Evolutionary conservation across 108 stramenopile genomes (phyloP).

Genomic region (Nitzschia sp.): DNA sequence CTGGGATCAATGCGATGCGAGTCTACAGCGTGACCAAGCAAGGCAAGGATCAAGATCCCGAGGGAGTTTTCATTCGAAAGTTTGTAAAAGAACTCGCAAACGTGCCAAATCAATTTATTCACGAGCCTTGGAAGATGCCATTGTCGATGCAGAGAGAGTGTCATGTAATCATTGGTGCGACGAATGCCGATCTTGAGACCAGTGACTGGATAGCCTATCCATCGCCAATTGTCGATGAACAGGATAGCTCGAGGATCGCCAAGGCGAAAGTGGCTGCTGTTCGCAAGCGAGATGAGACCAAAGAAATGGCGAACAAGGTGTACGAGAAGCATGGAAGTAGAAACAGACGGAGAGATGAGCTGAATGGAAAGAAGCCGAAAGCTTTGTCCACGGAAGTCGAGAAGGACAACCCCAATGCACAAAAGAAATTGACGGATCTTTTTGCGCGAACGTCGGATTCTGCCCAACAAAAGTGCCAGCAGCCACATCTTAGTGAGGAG

Average conservation of each 20-base stretch:
- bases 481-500: too few relatives aligned
- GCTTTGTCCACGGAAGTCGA: slow-evolving; percentile 36
- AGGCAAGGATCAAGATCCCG: slow-evolving; percentile 71
- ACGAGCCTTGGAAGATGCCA: slow-evolving; percentile 73
- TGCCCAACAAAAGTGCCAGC: too few relatives aligned
- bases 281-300: slow-evolving; percentile 51
- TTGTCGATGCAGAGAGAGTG: slow-evolving; percentile 41
- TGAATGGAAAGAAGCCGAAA: slow-evolving; percentile 49
- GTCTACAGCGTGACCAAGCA: slow-evolving; percentile 80
- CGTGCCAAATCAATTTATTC: slow-evolving; percentile 59
- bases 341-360: slow-evolving; percentile 36
- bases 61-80: slow-evolving; percentile 54
- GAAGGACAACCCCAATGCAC: slow-evolving; percentile 22
- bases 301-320: slow-evolving; percentile 52
- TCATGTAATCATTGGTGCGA: slow-evolving; percentile 21
- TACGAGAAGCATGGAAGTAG: slow-evolving; percentile 72
- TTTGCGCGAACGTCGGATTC: not conserved
- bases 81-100: slow-evolving; percentile 53
- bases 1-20: slow-evolving; percentile 78
- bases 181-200: not conserved
- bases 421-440: slow-evolving; percentile 1
- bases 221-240: slow-evolving; percentile 64
- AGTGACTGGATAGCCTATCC: slow-evolving; percentile 40
- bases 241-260: slow-evolving; percentile 51
- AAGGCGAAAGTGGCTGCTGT: slow-evolving; percentile 60